Conservation (phyloP, 2,329 filamentous ascomycete species). For the Penicillium palitans region DNA sequence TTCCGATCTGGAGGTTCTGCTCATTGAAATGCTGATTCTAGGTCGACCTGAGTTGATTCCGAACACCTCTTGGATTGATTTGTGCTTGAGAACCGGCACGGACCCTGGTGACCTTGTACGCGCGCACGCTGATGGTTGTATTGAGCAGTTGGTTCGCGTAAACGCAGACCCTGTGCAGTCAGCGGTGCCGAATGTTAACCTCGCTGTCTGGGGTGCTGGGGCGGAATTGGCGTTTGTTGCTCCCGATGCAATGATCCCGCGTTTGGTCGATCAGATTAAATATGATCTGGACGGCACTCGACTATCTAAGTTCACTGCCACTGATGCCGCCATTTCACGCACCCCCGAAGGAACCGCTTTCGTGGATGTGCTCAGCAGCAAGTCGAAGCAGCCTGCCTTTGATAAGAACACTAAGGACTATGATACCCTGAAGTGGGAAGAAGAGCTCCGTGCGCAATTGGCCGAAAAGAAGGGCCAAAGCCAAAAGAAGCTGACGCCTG, state of each 20-base stretch:
- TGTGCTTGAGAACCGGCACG: constrained; percentile 74
- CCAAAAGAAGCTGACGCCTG: constrained; percentile 83
- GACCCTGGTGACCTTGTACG: constrained; percentile 79
- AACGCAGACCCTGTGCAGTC: constrained; percentile 49
- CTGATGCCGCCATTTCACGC: constrained; percentile 89
- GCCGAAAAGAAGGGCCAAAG: constrained; percentile 86
- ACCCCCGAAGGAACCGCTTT: constrained; percentile 87
- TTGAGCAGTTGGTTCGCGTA: constrained; percentile 64
- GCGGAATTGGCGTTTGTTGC: constrained; percentile 93
- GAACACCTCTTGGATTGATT: constrained; percentile 80
- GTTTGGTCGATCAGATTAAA: constrained; percentile 71
- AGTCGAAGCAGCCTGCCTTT: constrained; percentile 66
- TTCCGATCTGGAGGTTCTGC: constrained; percentile 65
- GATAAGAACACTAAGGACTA: constrained; percentile 95
- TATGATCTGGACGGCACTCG: constrained; percentile 71
- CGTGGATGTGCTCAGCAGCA: constrained; percentile 86
- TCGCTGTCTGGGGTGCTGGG: constrained; percentile 78
- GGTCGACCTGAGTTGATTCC: constrained; percentile 76
- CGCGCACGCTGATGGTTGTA: constrained; percentile 62
- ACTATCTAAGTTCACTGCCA: constrained; percentile 72
- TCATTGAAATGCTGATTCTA: constrained; percentile 75
- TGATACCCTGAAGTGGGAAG: constrained; percentile 95
- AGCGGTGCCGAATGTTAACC: constrained; percentile 46
- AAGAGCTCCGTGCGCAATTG: constrained; percentile 80
- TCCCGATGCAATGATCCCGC: constrained; percentile 75